Evolutionary conservation across 208 protist genomes (phyloP), one percentile per base, ranked within the genome.

Genomic region (Wallacemonas sp.): DNA sequence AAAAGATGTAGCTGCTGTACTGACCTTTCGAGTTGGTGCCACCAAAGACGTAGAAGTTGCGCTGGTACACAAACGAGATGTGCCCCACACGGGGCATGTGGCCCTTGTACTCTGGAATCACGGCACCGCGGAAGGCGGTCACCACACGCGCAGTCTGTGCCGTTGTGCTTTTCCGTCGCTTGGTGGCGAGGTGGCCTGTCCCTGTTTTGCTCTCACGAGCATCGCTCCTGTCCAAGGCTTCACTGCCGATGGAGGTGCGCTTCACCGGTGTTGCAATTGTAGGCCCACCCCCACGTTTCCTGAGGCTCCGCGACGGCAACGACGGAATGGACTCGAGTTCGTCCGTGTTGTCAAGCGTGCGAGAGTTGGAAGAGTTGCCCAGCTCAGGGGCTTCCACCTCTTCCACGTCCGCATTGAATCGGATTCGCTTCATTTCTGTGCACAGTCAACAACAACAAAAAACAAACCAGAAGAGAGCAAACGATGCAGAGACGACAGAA

Each of bases 11-110:
- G 44, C 65, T 87, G 33, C 61, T 76, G 62, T 88, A 96, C 46
- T 79, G 70, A 34, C 81, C 84, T 28, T 86, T 91, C 11, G 58
- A 67, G 34, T 84, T 90, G 51, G 81, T 72, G 0, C 90, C 90
- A 22, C 90, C 90, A 66, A 89, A 96, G 47, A 96, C 68, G 61
- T 90, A 93, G 15, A 94, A 58, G 61, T 86, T 70, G 24, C 80
- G 62, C 31, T 86, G 68, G 60, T 94, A 93, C 41, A 84, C 75
- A 22, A 96, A 65, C n/a, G 77, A 81, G 1, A 76, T 84, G 76
- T 96, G 90, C 21, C 87, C 90, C 14, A 84, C 75, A 21, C 87
- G 86, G 27, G 88, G 90, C 66, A 94, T 64, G 11, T 70, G 72
- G 3, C 81, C 79, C 31, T 83, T 84, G 66, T 86, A 71, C 64